Base-by-base conservation (phyloP, 805 yeast genomes). In the Teunomyces funiuensis region DNA sequence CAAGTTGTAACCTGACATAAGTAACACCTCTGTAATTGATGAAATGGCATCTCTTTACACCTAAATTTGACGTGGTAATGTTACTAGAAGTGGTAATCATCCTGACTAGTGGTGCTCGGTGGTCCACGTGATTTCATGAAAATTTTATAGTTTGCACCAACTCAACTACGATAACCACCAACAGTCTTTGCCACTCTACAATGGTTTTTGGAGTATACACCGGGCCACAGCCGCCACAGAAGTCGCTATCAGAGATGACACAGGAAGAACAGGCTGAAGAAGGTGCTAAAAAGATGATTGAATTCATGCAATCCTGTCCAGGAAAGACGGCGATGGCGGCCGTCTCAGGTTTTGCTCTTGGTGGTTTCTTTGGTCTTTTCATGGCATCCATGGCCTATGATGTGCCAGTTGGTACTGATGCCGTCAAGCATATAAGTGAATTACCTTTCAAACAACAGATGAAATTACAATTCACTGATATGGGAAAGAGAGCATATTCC, bases 361-460 rank as follows among this genome's bases (percentile, higher is more conserved):
- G 98, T 66, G 98, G 97, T 46, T 85, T 90, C 44, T 89, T 91
- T 63, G 97, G 98, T 47, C 68, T 93, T 37, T 89, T 91, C 70
- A 93, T 91, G 97, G 91, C 93, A 1, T 76, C 82, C 9, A 82
- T 82, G 88, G 80, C 90, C 0, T 88, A 86, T 57, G 96, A 87
- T 63, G 88, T 85, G 1, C 88, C 95, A 1, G 72, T 78, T 6
- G 85, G 88, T 28, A 76, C 80, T 0, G 64, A 71, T 10, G 71
- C 75, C 1, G 74, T 60, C n/a, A 68, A 68, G 29, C 82, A 78
- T 47, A 82, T 88, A 39, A 75, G 89, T 4, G 95, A 90, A 46
- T 69, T 91, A 46, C 98, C 99, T 1, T 80, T 93, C 61, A 84
- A 79, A 57, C 95, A 91, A 66, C 99, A 93, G 60, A 82, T 93